Evolutionary conservation across 2,329 filamentous ascomycete genomes (phyloP).

Genomic region (Apiospora marii): DNA sequence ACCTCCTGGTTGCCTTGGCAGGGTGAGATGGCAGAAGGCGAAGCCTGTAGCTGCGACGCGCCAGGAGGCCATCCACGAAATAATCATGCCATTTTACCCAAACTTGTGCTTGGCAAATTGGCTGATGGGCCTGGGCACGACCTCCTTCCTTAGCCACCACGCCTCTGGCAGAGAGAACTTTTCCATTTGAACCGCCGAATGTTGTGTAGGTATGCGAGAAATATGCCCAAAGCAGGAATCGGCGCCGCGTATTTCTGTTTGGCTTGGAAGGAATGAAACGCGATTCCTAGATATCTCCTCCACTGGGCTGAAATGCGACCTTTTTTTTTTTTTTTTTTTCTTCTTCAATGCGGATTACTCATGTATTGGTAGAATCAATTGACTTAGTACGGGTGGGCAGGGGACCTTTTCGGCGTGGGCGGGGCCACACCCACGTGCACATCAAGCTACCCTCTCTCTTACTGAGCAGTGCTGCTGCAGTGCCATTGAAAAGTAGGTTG

Average conservation of each 20-base stretch:
- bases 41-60: conserved; percentile 16
- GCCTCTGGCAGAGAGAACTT: neutral
- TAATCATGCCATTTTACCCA: conserved; percentile 23
- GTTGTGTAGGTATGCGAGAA: neutral
- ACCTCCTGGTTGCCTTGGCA: conserved; percentile 6
- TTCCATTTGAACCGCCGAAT: neutral
- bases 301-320: no score
- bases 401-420: no score
- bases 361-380: neutral
- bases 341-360: no score
- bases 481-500: no score
- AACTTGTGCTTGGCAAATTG: neutral
- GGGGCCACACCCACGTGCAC: no score
- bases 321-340: no score
- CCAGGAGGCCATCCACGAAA: conserved; percentile 3
- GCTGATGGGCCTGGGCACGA: neutral
- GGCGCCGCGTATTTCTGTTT: neutral
- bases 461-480: no score
- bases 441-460: no score
- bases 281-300: neutral
- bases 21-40: conserved; percentile 5
- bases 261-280: neutral
- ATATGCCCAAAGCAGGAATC: neutral
- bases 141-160: neutral
- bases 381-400: neutral